Percentiles rank a stretch among this genome's conserved stretches.
phyloP scores from a whole-genome alignment of 306 rosid species.

The Cucumis sativus region DNA sequence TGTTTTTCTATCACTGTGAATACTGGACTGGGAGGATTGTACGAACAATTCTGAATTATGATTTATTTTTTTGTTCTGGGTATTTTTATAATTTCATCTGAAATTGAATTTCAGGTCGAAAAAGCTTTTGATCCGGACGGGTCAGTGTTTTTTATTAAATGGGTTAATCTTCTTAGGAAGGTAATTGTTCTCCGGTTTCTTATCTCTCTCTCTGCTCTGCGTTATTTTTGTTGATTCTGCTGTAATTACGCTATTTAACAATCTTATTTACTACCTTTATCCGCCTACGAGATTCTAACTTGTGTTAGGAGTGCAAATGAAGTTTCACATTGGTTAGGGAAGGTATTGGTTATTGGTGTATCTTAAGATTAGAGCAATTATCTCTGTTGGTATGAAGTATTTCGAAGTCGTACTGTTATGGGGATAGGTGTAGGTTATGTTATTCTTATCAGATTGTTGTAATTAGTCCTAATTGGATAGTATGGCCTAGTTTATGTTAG shows the following conservation, averaged over 20 bases:
- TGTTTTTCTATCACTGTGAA: conserved; percentile 8
- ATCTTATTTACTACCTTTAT: background rate
- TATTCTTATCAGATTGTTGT: background rate
- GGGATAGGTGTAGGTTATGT: too few relatives aligned
- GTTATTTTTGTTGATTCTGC: background rate
- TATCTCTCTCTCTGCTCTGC: background rate
- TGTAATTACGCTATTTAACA: background rate
- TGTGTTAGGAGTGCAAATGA: too few relatives aligned
- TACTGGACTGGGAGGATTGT: background rate
- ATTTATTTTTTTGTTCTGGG: background rate
- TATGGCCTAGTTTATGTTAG: background rate
- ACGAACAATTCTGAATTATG: background rate
- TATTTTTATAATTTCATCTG: background rate
- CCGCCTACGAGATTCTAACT: background rate
- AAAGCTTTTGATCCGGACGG: conserved; percentile 52
- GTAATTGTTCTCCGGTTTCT: conserved; percentile 12
- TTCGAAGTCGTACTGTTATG: too few relatives aligned
- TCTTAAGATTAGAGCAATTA: too few relatives aligned
- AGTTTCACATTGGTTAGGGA: too few relatives aligned
- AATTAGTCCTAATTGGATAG: background rate
- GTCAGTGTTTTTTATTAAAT: conserved; percentile 82
- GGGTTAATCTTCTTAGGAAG: conserved; percentile 90
- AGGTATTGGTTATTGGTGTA: too few relatives aligned
- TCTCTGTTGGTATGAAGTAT: too few relatives aligned
- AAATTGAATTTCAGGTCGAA: conserved; percentile 34